Conservation (phyloP, 2,329 filamentous ascomycete species). For the Cladosporium colombiae region DNA sequence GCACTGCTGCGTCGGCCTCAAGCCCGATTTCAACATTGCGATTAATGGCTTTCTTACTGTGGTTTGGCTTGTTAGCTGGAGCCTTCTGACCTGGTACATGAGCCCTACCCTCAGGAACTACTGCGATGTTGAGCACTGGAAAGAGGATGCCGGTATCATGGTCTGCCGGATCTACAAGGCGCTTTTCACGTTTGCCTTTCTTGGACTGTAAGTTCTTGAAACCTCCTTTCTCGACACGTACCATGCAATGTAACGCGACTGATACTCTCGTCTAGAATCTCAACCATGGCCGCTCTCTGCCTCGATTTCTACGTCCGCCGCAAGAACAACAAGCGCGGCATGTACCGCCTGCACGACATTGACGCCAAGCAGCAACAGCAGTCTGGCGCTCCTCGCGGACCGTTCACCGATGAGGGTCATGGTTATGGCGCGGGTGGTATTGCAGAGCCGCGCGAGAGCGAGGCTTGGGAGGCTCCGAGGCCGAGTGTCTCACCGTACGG, state of each 20-base stretch:
- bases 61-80: constrained; percentile 56
- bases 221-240: no score
- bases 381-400: constrained; percentile 23
- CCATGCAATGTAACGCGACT: not conserved
- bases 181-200: constrained; percentile 57
- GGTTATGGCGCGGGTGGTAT: constrained; percentile 21
- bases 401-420: constrained; percentile 29
- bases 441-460: constrained; percentile 29
- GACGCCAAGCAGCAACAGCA: constrained; percentile 31
- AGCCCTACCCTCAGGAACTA: constrained; percentile 53
- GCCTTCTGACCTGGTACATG: constrained; percentile 56
- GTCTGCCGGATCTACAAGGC: constrained; percentile 62
- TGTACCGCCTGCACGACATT: constrained; percentile 51
- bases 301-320: constrained; percentile 55
- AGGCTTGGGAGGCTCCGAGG: constrained; percentile 37
- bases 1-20: constrained; percentile 55
- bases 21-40: constrained; percentile 52
- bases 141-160: constrained; percentile 55
- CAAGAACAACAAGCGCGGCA: constrained; percentile 47
- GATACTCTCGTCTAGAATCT: constrained; percentile 34
- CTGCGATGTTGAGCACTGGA: constrained; percentile 55
- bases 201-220: constrained; percentile 43
- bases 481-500: constrained; percentile 32
- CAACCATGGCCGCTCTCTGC: constrained; percentile 49
- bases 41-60: constrained; percentile 52